Conservation (phyloP, 2,329 filamentous ascomycete genomes). For the Mycosphaerella arachidis region DNA sequence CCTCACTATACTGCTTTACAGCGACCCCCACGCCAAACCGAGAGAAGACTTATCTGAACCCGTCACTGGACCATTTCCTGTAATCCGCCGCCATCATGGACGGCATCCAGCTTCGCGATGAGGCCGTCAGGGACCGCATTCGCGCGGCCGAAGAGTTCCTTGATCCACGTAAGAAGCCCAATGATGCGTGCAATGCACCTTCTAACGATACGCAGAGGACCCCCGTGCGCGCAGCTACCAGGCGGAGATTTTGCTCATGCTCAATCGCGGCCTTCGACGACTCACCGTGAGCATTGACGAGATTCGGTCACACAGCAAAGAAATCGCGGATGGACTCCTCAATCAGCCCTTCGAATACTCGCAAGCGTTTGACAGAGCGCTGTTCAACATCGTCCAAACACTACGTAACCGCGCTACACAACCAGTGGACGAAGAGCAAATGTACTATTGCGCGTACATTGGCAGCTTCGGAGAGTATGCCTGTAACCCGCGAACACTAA, state of each 20-base stretch:
- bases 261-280: slow-evolving; percentile 57
- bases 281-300: slow-evolving; percentile 71
- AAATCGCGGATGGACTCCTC: slow-evolving; percentile 75
- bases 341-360: slow-evolving; percentile 83
- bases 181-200: too few species aligned
- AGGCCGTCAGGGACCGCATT: slow-evolving; percentile 76
- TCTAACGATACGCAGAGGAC: slow-evolving; percentile 44
- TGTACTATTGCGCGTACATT: slow-evolving; percentile 94
- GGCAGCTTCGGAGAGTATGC: slow-evolving; percentile 93
- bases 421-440: slow-evolving; percentile 70
- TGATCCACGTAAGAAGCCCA: slow-evolving; percentile 83
- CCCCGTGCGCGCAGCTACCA: slow-evolving; percentile 69
- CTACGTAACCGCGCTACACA: slow-evolving; percentile 70
- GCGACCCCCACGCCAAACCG: too few species aligned
- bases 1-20: neutral
- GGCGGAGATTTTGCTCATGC: slow-evolving; percentile 77
- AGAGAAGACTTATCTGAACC: neutral
- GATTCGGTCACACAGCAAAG: slow-evolving; percentile 78
- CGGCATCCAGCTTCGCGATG: slow-evolving; percentile 71
- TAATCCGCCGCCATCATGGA: slow-evolving; percentile 54
- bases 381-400: slow-evolving; percentile 82
- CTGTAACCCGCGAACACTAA: slow-evolving; percentile 89
- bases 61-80: neutral
- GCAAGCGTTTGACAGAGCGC: slow-evolving; percentile 80
- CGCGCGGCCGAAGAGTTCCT: slow-evolving; percentile 88